phyloP scores from a whole-genome alignment of 352 stramenopile species.

The Phytophthora pseudosyringae region DNA sequence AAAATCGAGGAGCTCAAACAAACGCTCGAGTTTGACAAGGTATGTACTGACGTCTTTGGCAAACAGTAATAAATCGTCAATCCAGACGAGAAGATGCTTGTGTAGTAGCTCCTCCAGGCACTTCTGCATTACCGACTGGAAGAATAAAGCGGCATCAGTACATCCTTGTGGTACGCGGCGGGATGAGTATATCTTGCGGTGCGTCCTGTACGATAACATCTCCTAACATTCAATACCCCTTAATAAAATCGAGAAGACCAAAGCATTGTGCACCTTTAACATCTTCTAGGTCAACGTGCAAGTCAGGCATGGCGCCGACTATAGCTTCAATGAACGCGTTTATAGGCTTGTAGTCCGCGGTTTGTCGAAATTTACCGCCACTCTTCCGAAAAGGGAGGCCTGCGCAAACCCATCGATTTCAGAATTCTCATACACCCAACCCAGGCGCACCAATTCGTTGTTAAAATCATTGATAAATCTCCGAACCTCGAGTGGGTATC shows the following conservation, averaged over 20 bases:
- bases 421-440: too few species aligned
- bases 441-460: too few species aligned
- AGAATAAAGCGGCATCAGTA: constrained; percentile 4
- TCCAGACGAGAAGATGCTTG: neutral
- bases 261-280: neutral
- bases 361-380: too few species aligned
- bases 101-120: neutral
- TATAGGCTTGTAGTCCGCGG: too few species aligned
- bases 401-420: too few species aligned
- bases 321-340: too few species aligned
- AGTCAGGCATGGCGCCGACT: too few species aligned
- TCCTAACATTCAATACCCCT: constrained; percentile 5
- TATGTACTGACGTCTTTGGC: neutral
- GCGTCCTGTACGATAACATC: constrained; percentile 26
- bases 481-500: too few species aligned
- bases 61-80: neutral
- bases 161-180: constrained; percentile 23
- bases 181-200: constrained; percentile 24
- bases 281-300: too few species aligned
- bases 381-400: too few species aligned
- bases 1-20: constrained; percentile 1
- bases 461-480: too few species aligned
- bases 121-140: neutral
- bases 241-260: constrained; percentile 11
- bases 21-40: neutral